Conservation (phyloP, 2,329 filamentous ascomycete species). For the Cladosporium phlei region DNA sequence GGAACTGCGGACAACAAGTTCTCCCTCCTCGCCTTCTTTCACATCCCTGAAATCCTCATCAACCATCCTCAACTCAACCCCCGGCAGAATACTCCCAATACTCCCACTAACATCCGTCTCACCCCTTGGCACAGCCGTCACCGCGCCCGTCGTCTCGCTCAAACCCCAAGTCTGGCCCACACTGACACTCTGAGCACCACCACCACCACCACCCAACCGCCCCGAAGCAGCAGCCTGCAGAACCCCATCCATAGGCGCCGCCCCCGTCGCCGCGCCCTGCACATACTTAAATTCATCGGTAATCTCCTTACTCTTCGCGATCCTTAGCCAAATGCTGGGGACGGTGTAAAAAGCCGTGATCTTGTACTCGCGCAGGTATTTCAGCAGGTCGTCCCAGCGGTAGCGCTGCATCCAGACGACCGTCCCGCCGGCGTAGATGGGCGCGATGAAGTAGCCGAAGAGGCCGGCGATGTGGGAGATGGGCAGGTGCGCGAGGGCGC, state of each 20-base stretch:
- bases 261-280: constrained; percentile 35
- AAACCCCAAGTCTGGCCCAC: constrained; percentile 38
- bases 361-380: constrained; percentile 32
- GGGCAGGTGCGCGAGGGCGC: constrained; percentile 63
- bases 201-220: constrained; percentile 18
- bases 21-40: constrained; percentile 61
- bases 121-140: constrained; percentile 34
- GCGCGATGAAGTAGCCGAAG: constrained; percentile 36
- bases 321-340: constrained; percentile 36
- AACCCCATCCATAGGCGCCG: constrained; percentile 36
- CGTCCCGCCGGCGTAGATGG: constrained; percentile 30
- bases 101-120: constrained; percentile 31
- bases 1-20: constrained; percentile 67
- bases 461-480: constrained; percentile 84
- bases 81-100: constrained; percentile 34
- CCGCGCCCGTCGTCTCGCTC: constrained; percentile 32
- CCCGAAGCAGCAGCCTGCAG: constrained; percentile 38
- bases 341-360: constrained; percentile 39
- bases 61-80: constrained; percentile 38
- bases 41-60: constrained; percentile 42
- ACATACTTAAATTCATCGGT: constrained; percentile 31
- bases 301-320: constrained; percentile 35
- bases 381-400: constrained; percentile 32
- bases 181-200: constrained; percentile 24
- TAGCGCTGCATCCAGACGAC: constrained; percentile 39